phyloP scores from a whole-genome alignment of 176 grass and related monocot species.

The Eremochloa ophiuroides region DNA sequence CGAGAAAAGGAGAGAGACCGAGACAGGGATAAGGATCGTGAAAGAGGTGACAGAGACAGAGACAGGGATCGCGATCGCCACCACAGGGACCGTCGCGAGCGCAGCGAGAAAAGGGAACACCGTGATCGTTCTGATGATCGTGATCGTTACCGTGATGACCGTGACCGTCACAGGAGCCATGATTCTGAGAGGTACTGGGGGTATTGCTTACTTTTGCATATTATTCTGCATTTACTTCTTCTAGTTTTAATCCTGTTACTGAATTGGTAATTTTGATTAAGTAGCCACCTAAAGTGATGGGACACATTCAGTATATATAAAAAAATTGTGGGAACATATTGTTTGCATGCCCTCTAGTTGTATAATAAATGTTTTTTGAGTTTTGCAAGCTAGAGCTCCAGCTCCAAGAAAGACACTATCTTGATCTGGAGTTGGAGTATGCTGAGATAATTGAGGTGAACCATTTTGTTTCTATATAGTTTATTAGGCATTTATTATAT shows the following conservation, averaged over 20 bases:
- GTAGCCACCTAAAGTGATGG: background rate
- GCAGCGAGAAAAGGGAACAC: conserved; percentile 56
- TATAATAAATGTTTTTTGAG: background rate
- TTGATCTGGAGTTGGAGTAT: background rate
- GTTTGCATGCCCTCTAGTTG: background rate
- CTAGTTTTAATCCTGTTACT: background rate
- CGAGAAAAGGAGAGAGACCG: conserved; percentile 47
- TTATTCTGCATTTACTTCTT: background rate
- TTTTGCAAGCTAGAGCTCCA: background rate
- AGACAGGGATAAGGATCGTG: conserved; percentile 47
- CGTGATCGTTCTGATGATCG: conserved; percentile 60
- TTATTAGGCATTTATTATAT: background rate
- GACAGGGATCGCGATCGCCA: conserved; percentile 46
- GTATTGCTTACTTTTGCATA: background rate
- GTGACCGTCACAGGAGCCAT: conserved; percentile 43
- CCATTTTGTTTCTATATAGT: too few species aligned
- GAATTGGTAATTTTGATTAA: background rate
- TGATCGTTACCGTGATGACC: conserved; percentile 39
- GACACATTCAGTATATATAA: background rate
- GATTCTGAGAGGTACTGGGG: conserved; percentile 59
- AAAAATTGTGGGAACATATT: background rate
- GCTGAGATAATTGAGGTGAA: too few species aligned
- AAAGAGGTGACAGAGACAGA: conserved; percentile 37
- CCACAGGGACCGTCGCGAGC: conserved; percentile 75
- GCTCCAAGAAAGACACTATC: background rate